Percentiles rank a stretch among this genome's conserved stretches.
These are phyloP conservation scores for Colletotrichum agaves DNA, from an alignment of 2,329 filamentous ascomycete genomes.

Conservation along the genomic window DNA sequence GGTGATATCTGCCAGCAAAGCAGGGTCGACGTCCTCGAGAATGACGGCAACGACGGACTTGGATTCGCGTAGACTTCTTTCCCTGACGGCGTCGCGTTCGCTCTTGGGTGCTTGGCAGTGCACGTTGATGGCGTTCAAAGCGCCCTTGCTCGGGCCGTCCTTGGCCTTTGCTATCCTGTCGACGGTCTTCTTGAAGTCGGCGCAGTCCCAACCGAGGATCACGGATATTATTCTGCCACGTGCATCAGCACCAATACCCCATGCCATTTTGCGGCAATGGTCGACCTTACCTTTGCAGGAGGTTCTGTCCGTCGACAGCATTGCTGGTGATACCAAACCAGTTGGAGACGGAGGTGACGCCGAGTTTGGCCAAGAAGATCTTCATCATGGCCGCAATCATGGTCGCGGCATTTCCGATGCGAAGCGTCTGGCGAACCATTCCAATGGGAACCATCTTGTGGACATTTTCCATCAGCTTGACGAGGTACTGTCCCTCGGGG, in stretches of 20 bases:
- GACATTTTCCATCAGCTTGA: slow-evolving; percentile 76
- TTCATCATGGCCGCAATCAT: slow-evolving; percentile 83
- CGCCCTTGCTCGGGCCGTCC: slow-evolving; percentile 67
- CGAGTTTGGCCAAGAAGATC: slow-evolving; percentile 81
- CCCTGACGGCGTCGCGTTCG: slow-evolving; percentile 69
- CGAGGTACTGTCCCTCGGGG: slow-evolving; percentile 78
- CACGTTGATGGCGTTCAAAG: slow-evolving; percentile 68
- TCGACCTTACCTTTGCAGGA: slow-evolving; percentile 69
- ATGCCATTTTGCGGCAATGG: slow-evolving; percentile 26
- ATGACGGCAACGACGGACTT: slow-evolving; percentile 75
- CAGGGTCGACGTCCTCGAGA: slow-evolving; percentile 63
- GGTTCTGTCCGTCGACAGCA: slow-evolving; percentile 82
- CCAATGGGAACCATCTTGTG: slow-evolving; percentile 79
- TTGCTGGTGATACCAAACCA: slow-evolving; percentile 80
- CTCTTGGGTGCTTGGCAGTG: slow-evolving; percentile 64
- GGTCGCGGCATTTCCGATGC: slow-evolving; percentile 80
- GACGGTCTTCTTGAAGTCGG: slow-evolving; percentile 73
- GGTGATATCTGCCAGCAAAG: slow-evolving; percentile 58
- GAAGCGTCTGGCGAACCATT: slow-evolving; percentile 77
- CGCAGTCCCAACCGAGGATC: slow-evolving; percentile 77
- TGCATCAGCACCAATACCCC: neutral
- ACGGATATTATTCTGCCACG: slow-evolving; percentile 73
- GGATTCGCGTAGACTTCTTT: slow-evolving; percentile 59
- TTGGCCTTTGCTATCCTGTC: slow-evolving; percentile 73
- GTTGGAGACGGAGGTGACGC: slow-evolving; percentile 78